Base-by-base conservation (phyloP, 148 eudicot genomes). In the Salicornia ramosissima region DNA sequence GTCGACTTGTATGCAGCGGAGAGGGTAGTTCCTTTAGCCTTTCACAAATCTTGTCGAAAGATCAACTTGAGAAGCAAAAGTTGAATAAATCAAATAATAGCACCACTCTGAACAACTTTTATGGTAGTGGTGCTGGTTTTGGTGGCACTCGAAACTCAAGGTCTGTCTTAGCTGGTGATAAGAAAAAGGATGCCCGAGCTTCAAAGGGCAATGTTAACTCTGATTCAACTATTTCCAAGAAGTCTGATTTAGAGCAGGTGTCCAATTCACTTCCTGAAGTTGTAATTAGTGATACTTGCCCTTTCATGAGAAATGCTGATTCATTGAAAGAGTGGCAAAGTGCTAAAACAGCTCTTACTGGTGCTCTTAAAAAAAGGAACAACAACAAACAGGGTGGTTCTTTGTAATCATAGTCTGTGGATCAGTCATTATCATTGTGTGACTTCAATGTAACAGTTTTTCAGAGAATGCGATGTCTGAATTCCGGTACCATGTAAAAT, bases 11-110 rank as follows among this genome's bases (percentile, higher is more conserved):
- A 71, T 73, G 80, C 6, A 75, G 79, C 66, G 72, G 78, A 65
- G 76, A 65, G 67, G 69, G 69, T 45, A 80, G 85, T 68, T 79
- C 98, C n/a, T 94, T 94, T 64, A 88, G 89, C 82, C 76, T 90
- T 49, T 79, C 93, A 29, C 93, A 91, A 58, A 78, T 94, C 74
- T 64, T 94, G 67, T 83, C 97, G 0, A 71, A 36, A 49, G 64
- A 57, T 28, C 65, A 71, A 64, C 66, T 80, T 30, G 74, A 79
- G 69, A 81, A 82, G 53, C 86, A 68, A 61, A 81, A 78, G 64
- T 15, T 65, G 5, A 56, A 24, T 25, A 69, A 75, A 74, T 36
- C 69, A 26, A 49, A 49, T 43, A 42, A 70, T 26, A 31, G 31
- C 30, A 64, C 59, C 54, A 31, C 59, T 3, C 7, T 36, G 4